Conservation (phyloP, 805 yeast genomes). For the Ogataea neopini region DNA sequence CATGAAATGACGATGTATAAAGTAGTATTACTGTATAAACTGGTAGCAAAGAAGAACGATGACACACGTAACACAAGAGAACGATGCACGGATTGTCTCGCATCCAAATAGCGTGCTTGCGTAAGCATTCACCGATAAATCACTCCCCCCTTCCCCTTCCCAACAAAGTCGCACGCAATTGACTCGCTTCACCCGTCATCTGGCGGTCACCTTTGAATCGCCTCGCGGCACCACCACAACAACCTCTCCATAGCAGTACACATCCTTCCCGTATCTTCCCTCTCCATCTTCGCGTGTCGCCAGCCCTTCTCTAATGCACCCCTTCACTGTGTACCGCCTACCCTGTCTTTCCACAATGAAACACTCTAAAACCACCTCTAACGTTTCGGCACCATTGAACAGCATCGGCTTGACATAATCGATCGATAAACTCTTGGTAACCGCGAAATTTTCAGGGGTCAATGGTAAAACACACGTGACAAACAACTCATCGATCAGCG, state of each 20-base stretch:
- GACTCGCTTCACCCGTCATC: neutral
- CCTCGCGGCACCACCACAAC: conserved; percentile 5
- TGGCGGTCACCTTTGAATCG: neutral
- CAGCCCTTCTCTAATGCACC: no score
- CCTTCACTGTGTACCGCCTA: conserved; percentile 3
- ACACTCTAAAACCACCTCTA: conserved; percentile 28
- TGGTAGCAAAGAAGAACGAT: no score
- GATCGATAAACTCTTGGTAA: conserved; percentile 49
- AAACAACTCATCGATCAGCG: conserved; percentile 53
- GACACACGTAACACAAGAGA: no score
- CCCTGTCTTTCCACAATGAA: conserved; percentile 15
- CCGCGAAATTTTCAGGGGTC: conserved; percentile 46
- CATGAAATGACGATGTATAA: no score
- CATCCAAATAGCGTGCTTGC: no score
- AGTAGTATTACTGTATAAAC: no score
- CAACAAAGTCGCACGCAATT: no score
- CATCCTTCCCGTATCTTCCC: neutral
- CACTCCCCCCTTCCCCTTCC: no score
- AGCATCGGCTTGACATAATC: conserved; percentile 38
- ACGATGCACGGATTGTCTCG: no score
- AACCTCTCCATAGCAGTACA: conserved; percentile 2
- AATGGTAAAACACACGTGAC: conserved; percentile 51
- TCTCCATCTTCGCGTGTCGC: neutral
- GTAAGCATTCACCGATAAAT: no score
- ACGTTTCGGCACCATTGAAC: conserved; percentile 7